A percentile compares a stretch with the other conserved stretches of the same genome.
Evolutionary conservation across 2,329 filamentous ascomycete species (phyloP).

Genomic region (Fusarium pseudoanthophilum): DNA sequence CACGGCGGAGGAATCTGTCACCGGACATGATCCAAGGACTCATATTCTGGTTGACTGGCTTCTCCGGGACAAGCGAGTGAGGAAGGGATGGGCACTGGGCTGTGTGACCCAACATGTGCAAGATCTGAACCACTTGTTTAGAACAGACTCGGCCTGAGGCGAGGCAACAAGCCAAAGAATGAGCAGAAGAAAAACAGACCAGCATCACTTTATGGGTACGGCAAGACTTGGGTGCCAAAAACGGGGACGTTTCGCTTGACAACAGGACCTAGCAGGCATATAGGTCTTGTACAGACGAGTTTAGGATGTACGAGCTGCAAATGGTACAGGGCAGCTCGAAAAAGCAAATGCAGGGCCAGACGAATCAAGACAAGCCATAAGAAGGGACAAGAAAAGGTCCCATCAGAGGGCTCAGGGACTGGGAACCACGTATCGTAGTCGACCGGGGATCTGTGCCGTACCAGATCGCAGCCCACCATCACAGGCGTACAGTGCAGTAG

Average conservation of each 20-base stretch:
- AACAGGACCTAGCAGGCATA: slow-evolving; percentile 29
- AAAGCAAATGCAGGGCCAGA: slow-evolving; percentile 34
- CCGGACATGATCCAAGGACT: slow-evolving; percentile 31
- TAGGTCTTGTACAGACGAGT: slow-evolving; percentile 15
- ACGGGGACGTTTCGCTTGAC: slow-evolving; percentile 36
- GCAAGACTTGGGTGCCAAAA: slow-evolving; percentile 34
- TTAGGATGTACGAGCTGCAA: slow-evolving; percentile 21
- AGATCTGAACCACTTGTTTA: slow-evolving; percentile 52
- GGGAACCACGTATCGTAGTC: slow-evolving; percentile 29
- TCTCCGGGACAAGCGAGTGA: slow-evolving; percentile 44
- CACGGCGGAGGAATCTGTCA: slow-evolving; percentile 38
- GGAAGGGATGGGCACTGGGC: slow-evolving; percentile 44
- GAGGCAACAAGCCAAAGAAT: slow-evolving; percentile 44
- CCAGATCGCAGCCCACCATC: slow-evolving; percentile 42
- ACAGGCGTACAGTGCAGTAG: slow-evolving; percentile 24
- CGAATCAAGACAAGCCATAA: slow-evolving; percentile 33
- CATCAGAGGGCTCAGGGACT: slow-evolving; percentile 29
- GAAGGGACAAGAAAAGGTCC: slow-evolving; percentile 30
- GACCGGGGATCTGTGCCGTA: slow-evolving; percentile 35
- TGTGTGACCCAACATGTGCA: slow-evolving; percentile 52
- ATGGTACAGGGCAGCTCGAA: slow-evolving; percentile 25
- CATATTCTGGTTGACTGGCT: slow-evolving; percentile 33
- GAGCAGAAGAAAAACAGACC: slow-evolving; percentile 33
- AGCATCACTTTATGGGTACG: slow-evolving; percentile 42
- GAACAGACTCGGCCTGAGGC: slow-evolving; percentile 49